Percentiles rank a stretch among this genome's conserved stretches.
Evolutionary conservation across 768 basidiomycete species (phyloP).

Genomic region (Terana coerulea): DNA sequence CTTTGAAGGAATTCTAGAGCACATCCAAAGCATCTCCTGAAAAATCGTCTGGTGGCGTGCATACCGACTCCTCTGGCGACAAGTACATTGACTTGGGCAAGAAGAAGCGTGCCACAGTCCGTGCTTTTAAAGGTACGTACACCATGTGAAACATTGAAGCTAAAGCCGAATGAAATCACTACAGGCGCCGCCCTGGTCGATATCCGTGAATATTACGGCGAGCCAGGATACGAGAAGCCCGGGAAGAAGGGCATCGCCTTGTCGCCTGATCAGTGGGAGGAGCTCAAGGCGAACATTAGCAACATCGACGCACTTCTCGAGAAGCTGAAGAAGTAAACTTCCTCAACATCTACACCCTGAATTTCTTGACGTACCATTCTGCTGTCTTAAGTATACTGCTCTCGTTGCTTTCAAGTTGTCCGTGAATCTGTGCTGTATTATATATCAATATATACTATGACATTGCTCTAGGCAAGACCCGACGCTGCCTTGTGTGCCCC

Average conservation of each 20-base stretch:
- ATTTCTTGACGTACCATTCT: not conserved
- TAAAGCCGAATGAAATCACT: not conserved
- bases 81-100: conserved; percentile 66
- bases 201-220: conserved; percentile 70
- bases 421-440: conserved; percentile 7
- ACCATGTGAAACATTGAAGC: no score
- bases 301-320: conserved; percentile 53
- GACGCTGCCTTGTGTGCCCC: conserved; percentile 73
- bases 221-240: conserved; percentile 56
- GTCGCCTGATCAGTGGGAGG: conserved; percentile 58
- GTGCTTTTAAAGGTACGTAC: conserved; percentile 40
- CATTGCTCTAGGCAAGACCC: conserved; percentile 42
- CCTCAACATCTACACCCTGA: no score
- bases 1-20: not conserved
- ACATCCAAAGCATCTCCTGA: conserved; percentile 2
- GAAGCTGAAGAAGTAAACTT: conserved; percentile 20
- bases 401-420: not conserved
- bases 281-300: conserved; percentile 39
- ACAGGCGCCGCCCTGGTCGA: conserved; percentile 56
- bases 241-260: conserved; percentile 82
- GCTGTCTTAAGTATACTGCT: not conserved
- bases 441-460: conserved; percentile 2
- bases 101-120: conserved; percentile 63
- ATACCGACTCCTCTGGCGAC: conserved; percentile 30
- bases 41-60: conserved; percentile 28